These are phyloP conservation scores for Colletotrichum incanum DNA, from an alignment of 2,329 filamentous ascomycete species.

Conservation along the genomic window DNA sequence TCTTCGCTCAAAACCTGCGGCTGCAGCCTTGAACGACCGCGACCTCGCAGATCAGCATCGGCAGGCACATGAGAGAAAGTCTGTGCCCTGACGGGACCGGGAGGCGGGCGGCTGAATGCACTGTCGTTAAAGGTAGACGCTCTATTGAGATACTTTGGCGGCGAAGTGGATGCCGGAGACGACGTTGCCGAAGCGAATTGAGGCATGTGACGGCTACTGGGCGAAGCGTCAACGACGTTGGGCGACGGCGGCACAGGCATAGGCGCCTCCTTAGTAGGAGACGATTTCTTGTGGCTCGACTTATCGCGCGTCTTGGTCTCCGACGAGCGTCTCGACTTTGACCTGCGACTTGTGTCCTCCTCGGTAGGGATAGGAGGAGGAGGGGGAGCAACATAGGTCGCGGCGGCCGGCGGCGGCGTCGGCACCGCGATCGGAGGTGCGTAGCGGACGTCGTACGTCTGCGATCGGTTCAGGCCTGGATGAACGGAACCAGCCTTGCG, in stretches of 20 bases:
- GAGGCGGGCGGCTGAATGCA: conserved; percentile 49
- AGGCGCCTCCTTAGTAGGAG: conserved; percentile 32
- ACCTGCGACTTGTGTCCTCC: conserved; percentile 40
- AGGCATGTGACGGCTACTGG: conserved; percentile 50
- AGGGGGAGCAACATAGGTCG: conserved; percentile 25
- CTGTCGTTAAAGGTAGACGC: conserved; percentile 54
- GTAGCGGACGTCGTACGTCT: conserved; percentile 27
- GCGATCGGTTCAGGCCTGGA: conserved; percentile 25
- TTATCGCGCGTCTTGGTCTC: conserved; percentile 43
- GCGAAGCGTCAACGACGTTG: conserved; percentile 49
- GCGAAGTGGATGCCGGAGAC: conserved; percentile 49
- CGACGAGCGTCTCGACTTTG: conserved; percentile 43
- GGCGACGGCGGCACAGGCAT: conserved; percentile 28
- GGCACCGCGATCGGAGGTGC: conserved; percentile 37
- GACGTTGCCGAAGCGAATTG: conserved; percentile 49
- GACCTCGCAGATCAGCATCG: conserved; percentile 52
- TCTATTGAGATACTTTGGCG: conserved; percentile 52
- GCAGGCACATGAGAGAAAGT: conserved; percentile 51
- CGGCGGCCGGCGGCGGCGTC: conserved; percentile 35
- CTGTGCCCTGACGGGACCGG: conserved; percentile 49
- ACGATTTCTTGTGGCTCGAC: conserved; percentile 43
- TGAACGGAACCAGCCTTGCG: conserved; percentile 26
- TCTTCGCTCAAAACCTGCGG: conserved; percentile 53
- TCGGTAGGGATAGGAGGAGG: conserved; percentile 35
- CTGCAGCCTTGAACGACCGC: conserved; percentile 55